Base-by-base conservation (phyloP, 1,284 basidiomycete species). In the Coniferiporia weirii region DNA sequence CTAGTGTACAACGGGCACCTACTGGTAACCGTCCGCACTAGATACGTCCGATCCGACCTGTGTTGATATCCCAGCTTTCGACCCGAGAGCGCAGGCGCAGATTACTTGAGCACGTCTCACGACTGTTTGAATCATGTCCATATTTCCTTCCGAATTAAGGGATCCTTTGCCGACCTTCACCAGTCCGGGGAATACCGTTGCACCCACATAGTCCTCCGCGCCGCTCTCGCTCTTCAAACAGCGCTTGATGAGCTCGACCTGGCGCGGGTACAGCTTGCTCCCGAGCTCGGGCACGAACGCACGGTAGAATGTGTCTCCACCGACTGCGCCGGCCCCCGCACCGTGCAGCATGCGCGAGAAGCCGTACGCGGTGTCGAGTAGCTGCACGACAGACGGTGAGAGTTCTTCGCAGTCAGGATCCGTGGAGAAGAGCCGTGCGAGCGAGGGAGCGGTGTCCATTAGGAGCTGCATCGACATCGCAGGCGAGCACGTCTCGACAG, bases 341-440 rank as follows among this genome's bases (percentile, higher is more conserved):
- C 86, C 80, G 66, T 93, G 90, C 17, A 92, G 77, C 88, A 91
- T 92, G 63, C 89, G 82, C 46, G 87, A 88, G 72, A 92, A 92
- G 20, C 78, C 70, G 68, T 88, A 85, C 0, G 86, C 89, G 9
- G 82, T 77, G 50, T 87, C 81, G 63, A 92, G 76, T 61, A 92
- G 80, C 1, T 77, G 72, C 27, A 74, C 66, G 9, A 80, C 78
- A 12, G 76, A 75, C 47, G 74, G 70, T 10, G 73, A 70, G 4
- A 76, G 75, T 12, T 76, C 66, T 52, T 72, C 72, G 38, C 27
- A 27, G 3, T 27, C 27, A 2, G 74, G 73, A 51, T 75, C 64
- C n/a, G 69, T 64, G 38, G 59, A 69, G 59, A 91, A 78, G 45
- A 81, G 67, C 12, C 72, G 69, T 63, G 80, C 76, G 52, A 91